phyloP scores from a whole-genome alignment of 352 stramenopile genomes.

The Globisporangium recalcitrans region DNA sequence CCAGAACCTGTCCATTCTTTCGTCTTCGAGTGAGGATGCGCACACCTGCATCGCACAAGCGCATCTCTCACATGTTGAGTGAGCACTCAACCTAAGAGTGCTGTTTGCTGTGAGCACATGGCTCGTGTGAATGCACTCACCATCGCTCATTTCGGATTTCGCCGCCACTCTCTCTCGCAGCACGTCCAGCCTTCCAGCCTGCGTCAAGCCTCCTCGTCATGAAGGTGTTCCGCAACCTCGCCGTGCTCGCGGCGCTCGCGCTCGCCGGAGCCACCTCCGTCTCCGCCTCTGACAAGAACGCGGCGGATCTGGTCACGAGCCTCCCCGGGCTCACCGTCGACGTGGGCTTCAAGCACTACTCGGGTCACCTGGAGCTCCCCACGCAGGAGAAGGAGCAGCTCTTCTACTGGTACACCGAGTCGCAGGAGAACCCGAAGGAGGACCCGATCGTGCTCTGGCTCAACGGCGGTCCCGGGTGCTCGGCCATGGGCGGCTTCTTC shows the following conservation, averaged over 20 bases:
- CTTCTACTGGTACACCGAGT: slow-evolving; percentile 83
- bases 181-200: neutral
- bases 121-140: too few relatives aligned
- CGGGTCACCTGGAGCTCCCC: slow-evolving; percentile 46
- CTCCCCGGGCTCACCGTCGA: slow-evolving; percentile 41
- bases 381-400: slow-evolving; percentile 47
- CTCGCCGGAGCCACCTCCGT: slow-evolving; percentile 11
- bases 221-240: slow-evolving; percentile 41
- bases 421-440: slow-evolving; percentile 40
- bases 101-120: neutral
- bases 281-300: slow-evolving; percentile 25
- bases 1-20: neutral
- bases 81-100: neutral
- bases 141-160: slow-evolving; percentile 7
- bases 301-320: slow-evolving; percentile 41
- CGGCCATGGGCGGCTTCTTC: slow-evolving; percentile 61
- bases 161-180: too few relatives aligned
- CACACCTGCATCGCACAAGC: neutral
- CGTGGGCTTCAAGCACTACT: slow-evolving; percentile 67
- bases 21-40: slow-evolving; percentile 2
- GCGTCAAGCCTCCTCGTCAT: slow-evolving; percentile 9
- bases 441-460: slow-evolving; percentile 81
- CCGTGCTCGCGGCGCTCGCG: slow-evolving; percentile 25
- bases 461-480: slow-evolving; percentile 76
- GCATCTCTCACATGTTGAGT: too few relatives aligned